These are phyloP conservation scores for Phytopythium montanum DNA, from an alignment of 352 stramenopile species.

Conservation along the genomic window DNA sequence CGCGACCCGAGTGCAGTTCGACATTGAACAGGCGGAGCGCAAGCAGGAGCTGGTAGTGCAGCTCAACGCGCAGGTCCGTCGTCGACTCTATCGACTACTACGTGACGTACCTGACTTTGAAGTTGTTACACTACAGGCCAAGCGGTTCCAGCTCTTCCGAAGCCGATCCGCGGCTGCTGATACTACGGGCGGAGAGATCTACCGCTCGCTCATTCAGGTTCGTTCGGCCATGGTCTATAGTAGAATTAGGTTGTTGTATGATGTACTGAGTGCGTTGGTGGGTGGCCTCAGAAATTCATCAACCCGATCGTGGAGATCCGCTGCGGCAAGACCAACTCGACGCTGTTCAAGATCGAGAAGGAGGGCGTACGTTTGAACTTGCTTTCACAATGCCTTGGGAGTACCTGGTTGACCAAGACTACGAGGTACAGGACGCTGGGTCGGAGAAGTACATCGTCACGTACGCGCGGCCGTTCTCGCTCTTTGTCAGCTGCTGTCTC, in stretches of 20 bases:
- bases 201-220: conserved; percentile 48
- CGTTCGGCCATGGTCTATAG: too few species aligned
- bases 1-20: conserved; percentile 46
- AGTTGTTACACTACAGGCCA: conserved; percentile 15
- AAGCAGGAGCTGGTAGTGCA: conserved; percentile 69
- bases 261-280: neutral
- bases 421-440: conserved; percentile 48
- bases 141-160: conserved; percentile 49
- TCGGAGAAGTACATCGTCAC: conserved; percentile 77
- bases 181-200: conserved; percentile 19
- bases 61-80: conserved; percentile 47
- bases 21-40: conserved; percentile 66
- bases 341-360: conserved; percentile 78
- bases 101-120: neutral
- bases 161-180: conserved; percentile 25
- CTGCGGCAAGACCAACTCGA: conserved; percentile 61
- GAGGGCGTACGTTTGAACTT: conserved; percentile 68
- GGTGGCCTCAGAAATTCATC: conserved; percentile 83
- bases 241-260: neutral
- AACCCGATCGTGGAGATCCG: conserved; percentile 72
- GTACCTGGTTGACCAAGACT: too few species aligned
- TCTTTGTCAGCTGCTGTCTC: conserved; percentile 78
- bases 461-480: conserved; percentile 71
- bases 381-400: too few species aligned
- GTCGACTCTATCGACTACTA: neutral